Conservation (phyloP, 2,329 filamentous ascomycete species). For the Myriosclerotinia duriaeana region DNA sequence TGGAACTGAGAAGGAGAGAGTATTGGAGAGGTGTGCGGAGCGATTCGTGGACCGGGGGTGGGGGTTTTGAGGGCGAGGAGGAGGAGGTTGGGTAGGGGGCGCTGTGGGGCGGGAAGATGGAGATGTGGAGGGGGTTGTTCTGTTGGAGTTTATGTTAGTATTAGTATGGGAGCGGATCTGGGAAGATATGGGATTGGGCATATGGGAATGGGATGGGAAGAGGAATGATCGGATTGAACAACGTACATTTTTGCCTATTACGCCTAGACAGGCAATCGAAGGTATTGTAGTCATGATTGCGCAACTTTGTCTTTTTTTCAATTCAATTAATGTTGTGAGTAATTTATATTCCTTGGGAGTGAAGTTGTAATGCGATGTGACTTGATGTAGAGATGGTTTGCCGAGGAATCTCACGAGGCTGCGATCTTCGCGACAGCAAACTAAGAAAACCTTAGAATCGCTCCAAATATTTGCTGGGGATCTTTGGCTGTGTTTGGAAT, state of each 20-base stretch:
- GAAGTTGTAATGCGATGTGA: background rate
- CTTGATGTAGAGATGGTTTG: background rate
- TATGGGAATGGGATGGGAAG: background rate
- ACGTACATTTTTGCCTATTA: constrained; percentile 88
- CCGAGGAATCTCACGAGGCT: constrained; percentile 12
- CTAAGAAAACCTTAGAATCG: too few relatives aligned
- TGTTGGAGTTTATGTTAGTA: constrained; percentile 44
- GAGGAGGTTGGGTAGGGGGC: constrained; percentile 25
- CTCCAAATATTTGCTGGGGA: background rate
- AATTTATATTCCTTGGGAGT: background rate
- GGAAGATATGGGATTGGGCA: too few relatives aligned
- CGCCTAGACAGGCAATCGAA: constrained; percentile 86
- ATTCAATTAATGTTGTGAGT: background rate
- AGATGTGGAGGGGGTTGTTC: constrained; percentile 96
- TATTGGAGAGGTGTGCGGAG: constrained; percentile 80
- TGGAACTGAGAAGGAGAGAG: constrained; percentile 85
- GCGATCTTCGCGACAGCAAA: background rate
- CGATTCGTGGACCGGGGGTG: constrained; percentile 47
- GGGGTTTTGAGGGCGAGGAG: constrained; percentile 40
- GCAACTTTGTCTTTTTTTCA: background rate
- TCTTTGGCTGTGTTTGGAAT: background rate
- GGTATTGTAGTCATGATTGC: constrained; percentile 58
- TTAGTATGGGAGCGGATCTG: background rate
- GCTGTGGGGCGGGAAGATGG: constrained; percentile 66
- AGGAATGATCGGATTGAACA: background rate